These are phyloP conservation scores for Uromyces viciae-fabae DNA, from an alignment of 1,284 basidiomycete genomes.

Conservation along the genomic window DNA sequence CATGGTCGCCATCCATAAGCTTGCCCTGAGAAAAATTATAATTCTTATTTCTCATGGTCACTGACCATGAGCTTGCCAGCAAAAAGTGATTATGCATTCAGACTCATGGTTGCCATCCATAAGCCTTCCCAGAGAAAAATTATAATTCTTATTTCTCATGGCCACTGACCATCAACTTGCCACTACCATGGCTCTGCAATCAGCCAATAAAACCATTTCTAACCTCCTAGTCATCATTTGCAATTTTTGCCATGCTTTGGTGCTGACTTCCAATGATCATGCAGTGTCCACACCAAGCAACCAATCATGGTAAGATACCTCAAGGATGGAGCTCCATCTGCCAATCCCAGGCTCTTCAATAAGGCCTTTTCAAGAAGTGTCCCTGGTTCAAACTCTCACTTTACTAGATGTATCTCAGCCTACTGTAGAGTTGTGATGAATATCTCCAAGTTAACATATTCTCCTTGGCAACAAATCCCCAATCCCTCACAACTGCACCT, in stretches of 20 bases:
- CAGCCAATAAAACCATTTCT: background rate
- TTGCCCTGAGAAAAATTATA: too few relatives aligned
- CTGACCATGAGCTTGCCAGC: background rate
- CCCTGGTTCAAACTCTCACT: background rate
- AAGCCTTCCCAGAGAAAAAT: background rate
- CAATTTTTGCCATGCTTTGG: background rate
- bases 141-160: background rate
- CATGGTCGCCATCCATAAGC: background rate
- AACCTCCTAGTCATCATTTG: background rate
- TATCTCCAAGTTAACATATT: background rate
- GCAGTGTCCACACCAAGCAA: background rate
- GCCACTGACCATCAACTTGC: background rate
- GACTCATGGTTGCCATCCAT: background rate
- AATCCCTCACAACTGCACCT: background rate
- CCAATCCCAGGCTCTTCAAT: background rate
- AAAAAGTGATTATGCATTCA: too few relatives aligned
- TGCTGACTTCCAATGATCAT: background rate
- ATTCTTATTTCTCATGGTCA: too few relatives aligned
- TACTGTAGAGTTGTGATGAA: background rate
- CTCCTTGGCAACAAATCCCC: background rate
- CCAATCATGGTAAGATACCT: background rate
- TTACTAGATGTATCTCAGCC: background rate
- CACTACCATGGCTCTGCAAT: background rate
- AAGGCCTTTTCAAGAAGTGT: background rate
- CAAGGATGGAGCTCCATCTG: background rate